A percentile compares a stretch with the other conserved stretches of the same genome.
These are phyloP conservation scores for Rhodotorula toruloides DNA, from an alignment of 768 basidiomycete species.

Conservation along the genomic window DNA sequence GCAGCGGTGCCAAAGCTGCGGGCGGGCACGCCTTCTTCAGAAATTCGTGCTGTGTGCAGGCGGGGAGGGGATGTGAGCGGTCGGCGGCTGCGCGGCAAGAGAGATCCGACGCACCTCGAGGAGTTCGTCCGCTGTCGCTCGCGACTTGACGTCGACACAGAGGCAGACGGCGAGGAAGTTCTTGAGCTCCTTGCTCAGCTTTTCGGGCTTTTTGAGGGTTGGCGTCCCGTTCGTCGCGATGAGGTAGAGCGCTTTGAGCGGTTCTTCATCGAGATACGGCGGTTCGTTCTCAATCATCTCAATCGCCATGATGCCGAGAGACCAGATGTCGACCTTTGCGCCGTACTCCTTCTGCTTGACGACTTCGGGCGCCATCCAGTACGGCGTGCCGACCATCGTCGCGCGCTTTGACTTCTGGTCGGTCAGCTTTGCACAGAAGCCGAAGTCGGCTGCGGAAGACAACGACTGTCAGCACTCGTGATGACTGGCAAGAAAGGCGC, in stretches of 20 bases:
- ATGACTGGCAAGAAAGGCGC: not conserved
- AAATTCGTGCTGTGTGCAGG: constrained; percentile 73
- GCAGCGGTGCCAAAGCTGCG: constrained; percentile 73
- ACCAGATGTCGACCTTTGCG: constrained; percentile 98
- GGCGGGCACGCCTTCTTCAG: constrained; percentile 78
- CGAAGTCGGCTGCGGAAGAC: constrained; percentile 90
- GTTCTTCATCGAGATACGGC: constrained; percentile 79
- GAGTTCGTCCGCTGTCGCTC: constrained; percentile 79
- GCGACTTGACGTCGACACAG: constrained; percentile 88
- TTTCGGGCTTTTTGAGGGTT: constrained; percentile 92
- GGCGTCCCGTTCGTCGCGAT: constrained; percentile 98
- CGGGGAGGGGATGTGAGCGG: not conserved
- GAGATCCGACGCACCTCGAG: constrained; percentile 60
- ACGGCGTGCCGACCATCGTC: constrained; percentile 93
- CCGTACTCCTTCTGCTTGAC: constrained; percentile 83
- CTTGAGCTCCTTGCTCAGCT: constrained; percentile 85
- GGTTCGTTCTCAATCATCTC: constrained; percentile 96
- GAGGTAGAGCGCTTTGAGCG: constrained; percentile 80
- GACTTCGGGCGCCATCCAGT: constrained; percentile 99
- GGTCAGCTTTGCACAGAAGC: constrained; percentile 84
- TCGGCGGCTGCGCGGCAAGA: not conserved
- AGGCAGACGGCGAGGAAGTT: constrained; percentile 95
- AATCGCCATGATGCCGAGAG: constrained; percentile 84
- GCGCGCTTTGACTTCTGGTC: constrained; percentile 79
- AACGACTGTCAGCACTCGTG: constrained; percentile 50